phyloP scores from a whole-genome alignment of 139 green algal genomes.

The Gonium pectorale region DNA sequence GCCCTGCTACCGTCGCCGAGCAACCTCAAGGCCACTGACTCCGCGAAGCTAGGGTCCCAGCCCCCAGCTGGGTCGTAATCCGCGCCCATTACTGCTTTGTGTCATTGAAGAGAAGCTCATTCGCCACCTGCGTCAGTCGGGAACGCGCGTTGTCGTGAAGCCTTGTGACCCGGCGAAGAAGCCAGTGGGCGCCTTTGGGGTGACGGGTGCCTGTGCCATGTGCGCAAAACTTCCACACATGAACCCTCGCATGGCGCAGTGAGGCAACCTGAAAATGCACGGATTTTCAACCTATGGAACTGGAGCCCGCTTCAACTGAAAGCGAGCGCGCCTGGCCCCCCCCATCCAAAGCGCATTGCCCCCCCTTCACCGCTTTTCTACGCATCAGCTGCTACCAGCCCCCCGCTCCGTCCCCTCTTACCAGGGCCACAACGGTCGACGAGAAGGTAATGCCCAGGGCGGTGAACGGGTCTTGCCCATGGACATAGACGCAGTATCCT shows the following conservation, averaged over 20 bases:
- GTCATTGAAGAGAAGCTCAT: slow-evolving; percentile 33
- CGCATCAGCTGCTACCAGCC: background rate
- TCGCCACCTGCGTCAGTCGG: background rate
- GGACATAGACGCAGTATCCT: slow-evolving; percentile 61
- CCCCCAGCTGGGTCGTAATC: no score
- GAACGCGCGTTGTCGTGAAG: no score
- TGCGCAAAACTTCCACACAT: background rate
- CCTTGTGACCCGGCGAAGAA: background rate
- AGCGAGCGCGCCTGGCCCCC: background rate
- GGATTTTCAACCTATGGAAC: background rate
- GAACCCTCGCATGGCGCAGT: background rate
- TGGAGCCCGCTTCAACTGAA: background rate
- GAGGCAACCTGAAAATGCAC: background rate
- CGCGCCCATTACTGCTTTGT: background rate
- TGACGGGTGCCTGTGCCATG: background rate
- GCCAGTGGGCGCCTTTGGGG: background rate
- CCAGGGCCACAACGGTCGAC: slow-evolving; percentile 60
- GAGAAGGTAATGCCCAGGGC: slow-evolving; percentile 69
- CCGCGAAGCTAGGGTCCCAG: no score
- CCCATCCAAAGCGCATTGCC: background rate
- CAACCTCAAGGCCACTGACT: background rate
- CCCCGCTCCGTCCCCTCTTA: background rate
- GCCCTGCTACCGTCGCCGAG: background rate
- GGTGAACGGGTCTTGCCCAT: slow-evolving; percentile 67
- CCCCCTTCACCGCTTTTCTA: background rate